Conservation (phyloP, 768 basidiomycete genomes). For the Ramaria rubella region DNA sequence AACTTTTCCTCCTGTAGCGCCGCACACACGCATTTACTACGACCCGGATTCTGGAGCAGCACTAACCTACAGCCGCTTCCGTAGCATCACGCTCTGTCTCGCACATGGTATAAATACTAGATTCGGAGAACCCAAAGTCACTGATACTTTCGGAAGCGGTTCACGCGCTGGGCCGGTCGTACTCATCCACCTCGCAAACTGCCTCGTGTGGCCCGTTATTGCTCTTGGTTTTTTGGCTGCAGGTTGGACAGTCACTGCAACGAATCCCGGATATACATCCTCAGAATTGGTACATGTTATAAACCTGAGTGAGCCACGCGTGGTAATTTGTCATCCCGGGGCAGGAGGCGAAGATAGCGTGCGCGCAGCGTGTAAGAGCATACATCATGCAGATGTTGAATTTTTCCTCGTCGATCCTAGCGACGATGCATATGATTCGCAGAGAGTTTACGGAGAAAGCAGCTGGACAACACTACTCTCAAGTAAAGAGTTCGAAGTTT, state of each 20-base stretch:
- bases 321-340: not conserved
- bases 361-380: not conserved
- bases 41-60: not conserved
- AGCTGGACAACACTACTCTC: not conserved
- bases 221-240: not conserved
- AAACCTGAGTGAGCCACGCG: not conserved
- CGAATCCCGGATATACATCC: not conserved
- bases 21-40: not conserved
- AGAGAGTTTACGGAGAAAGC: not conserved
- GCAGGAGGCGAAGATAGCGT: not conserved
- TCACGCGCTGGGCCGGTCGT: conserved; percentile 1
- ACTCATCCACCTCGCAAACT: conserved; percentile 3
- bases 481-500: not conserved
- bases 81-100: not conserved
- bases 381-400: not conserved
- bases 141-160: not conserved
- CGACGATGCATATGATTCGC: not conserved
- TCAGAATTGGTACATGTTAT: conserved; percentile 2
- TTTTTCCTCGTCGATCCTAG: not conserved
- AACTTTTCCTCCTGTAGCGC: not conserved
- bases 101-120: not conserved
- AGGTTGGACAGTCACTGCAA: not conserved
- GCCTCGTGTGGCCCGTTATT: not conserved
- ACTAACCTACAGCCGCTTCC: not conserved
- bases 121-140: not conserved